Base-by-base conservation (phyloP, 495 filamentous ascomycete species). In the Neurospora sp. region DNA sequence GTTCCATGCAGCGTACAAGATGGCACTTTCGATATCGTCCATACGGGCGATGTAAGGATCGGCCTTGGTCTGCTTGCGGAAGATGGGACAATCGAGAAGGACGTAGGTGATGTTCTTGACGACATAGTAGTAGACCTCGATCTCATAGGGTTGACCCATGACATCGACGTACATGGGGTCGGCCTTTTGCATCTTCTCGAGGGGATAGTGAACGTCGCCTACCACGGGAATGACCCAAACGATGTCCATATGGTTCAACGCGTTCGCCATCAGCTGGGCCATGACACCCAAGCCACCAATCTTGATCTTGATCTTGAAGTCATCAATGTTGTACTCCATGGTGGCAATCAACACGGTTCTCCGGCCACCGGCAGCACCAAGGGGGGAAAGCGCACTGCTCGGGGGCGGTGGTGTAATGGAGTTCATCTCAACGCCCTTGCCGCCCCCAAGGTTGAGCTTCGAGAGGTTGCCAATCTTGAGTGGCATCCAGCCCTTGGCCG, bases 141-240 rank as follows among this genome's bases (percentile, higher is more conserved):
- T 85, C 76, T 90, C 85, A 76, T 91, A 92, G 0, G 82, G 79
- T 71, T 90, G 87, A 37, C 86, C 90, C 61, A 93, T 81, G n/a
- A 93, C 87, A 5, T 83, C 89, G 20, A 92, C 88, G 40, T 82
- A 83, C 85, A 93, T 92, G 2, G 89, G 83, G 68, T 91, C 89
- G 1, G 86, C 89, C 0, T 77, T 81, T 72, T 87, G 82, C 72
- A 76, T 78, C 37, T 70, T 71, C 72, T 91, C 89, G 12, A 82
- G 76, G 0, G 90, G 91, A 73, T 92, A 92, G 18, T 90, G 84
- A 35, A 93, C 82, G 39, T 87, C 91, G 22, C 89, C 90, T 20
- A 92, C 90, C 77, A 89, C 89, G n/a, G 90, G 91, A 46, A 93
- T 88, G n/a, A 93, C 90, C 91, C 90, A 93, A 69, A 92, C 88